Percentiles rank a stretch among this genome's conserved stretches.
These are phyloP conservation scores for Mortierella sp. DNA, from an alignment of 371 early-diverging fungal genomes.

Conservation along the genomic window DNA sequence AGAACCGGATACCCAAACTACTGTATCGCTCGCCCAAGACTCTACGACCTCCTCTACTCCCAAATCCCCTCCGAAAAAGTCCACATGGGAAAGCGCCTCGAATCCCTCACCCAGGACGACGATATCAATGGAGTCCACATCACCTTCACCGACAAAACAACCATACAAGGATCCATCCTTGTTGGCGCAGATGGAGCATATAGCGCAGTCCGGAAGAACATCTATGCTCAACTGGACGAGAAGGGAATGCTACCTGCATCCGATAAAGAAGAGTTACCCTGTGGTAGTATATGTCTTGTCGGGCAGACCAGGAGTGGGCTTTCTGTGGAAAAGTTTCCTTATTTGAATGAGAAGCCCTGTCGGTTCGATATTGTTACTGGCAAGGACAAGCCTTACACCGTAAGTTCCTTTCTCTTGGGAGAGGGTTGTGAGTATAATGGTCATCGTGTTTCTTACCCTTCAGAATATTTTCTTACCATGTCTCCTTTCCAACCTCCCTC, in stretches of 20 bases:
- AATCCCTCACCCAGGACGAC: background rate
- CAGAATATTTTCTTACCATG: no score
- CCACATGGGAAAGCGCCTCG: slow-evolving; percentile 17
- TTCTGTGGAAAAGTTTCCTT: slow-evolving; percentile 15
- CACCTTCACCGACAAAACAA: slow-evolving; percentile 24
- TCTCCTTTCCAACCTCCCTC: no score
- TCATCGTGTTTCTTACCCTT: no score
- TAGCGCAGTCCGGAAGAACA: slow-evolving; percentile 13
- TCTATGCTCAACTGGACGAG: slow-evolving; percentile 9
- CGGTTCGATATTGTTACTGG: slow-evolving; percentile 26
- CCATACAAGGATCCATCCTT: slow-evolving; percentile 29
- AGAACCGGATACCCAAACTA: slow-evolving; percentile 22
- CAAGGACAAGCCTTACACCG: slow-evolving; percentile 17
- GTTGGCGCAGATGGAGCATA: slow-evolving; percentile 34
- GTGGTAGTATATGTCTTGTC: slow-evolving; percentile 30
- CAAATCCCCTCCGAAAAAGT: slow-evolving; percentile 21
- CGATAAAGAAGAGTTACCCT: slow-evolving; percentile 23
- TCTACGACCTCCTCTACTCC: slow-evolving; percentile 22
- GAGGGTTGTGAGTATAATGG: no score
- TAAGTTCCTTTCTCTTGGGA: background rate
- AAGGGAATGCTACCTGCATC: background rate
- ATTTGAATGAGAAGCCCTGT: slow-evolving; percentile 14
- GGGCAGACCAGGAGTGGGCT: slow-evolving; percentile 19
- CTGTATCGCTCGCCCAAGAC: slow-evolving; percentile 9
- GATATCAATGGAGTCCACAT: slow-evolving; percentile 7